These are phyloP conservation scores for Rhododendron williamsianum DNA, from an alignment of 148 eudicot species.

Conservation along the genomic window DNA sequence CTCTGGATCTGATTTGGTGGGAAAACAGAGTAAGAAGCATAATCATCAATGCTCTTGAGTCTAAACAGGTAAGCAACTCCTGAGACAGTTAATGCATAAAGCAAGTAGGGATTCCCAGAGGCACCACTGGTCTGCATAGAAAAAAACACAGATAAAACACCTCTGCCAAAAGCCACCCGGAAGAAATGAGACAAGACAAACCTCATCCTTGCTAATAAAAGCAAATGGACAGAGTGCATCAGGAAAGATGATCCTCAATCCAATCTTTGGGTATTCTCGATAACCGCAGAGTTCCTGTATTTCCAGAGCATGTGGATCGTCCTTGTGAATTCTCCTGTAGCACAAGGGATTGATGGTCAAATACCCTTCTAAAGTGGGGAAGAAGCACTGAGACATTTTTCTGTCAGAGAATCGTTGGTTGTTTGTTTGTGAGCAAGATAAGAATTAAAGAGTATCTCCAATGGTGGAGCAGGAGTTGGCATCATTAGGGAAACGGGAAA, in stretches of 20 bases:
- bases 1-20: slow-evolving; percentile 52
- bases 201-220: slow-evolving; percentile 69
- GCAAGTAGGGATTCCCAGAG: slow-evolving; percentile 50
- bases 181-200: slow-evolving; percentile 9
- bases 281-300: slow-evolving; percentile 53
- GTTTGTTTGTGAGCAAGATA: not conserved
- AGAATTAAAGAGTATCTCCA: not conserved
- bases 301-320: slow-evolving; percentile 51
- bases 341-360: slow-evolving; percentile 10
- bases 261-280: slow-evolving; percentile 52
- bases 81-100: no score
- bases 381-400: not conserved
- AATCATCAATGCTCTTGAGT: no score
- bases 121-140: slow-evolving; percentile 42
- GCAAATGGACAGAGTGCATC: slow-evolving; percentile 71
- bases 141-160: slow-evolving; percentile 1
- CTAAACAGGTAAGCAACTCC: no score
- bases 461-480: not conserved
- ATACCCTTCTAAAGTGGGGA: not conserved
- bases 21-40: slow-evolving; percentile 51
- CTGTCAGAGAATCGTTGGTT: not conserved
- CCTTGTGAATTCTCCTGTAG: slow-evolving; percentile 69
- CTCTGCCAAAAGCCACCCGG: not conserved
- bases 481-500: not conserved
- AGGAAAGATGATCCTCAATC: slow-evolving; percentile 63